Base-by-base conservation (phyloP, 1,284 basidiomycete species). In the Phylloporus sp. region DNA sequence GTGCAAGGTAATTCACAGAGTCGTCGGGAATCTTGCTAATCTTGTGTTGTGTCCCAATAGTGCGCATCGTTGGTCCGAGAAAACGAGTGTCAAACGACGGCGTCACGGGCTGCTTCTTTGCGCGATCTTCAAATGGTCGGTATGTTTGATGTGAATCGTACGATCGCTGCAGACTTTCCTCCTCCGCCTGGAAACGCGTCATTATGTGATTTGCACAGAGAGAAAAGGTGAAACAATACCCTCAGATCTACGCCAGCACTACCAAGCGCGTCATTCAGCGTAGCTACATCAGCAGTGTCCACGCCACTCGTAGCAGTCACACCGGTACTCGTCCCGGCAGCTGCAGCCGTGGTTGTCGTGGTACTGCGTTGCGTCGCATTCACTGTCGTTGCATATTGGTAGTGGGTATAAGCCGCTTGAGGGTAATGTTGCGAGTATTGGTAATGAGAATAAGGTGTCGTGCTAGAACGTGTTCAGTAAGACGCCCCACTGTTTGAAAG, bases 221-320 rank as follows among this genome's bases (percentile, higher is more conserved):
- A 17, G 41, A 20, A 64, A 52, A 5, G 14, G 43, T 29, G 49
- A 39, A 45, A 29, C 80, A 85, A n/a, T 73, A 93, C 93, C 75
- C 91, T 82, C 47, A 94, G 81, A 81, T 95, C 93, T 11, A 95
- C 91, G 20, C 93, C 93, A 19, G 93, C 92, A 74, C 91, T 93
- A 8, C 92, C 93, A 5, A 95, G 80, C 3, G 92, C 93, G 75
- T 95, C 93, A 67, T 93, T 94, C 58, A 95, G 75, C 7, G 90
- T 92, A 15, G 91, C 87, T 47, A 93, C 86, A 74, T 94, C 92
- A 2, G 89, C 81, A 6, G 87, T 90, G 70, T 92, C 90, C 62
- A 85, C 80, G 32, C 77, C 78, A 41, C 78, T 77, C 37, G 73
- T 76, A 41, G 71, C 67, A 19, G 75, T 68, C 25, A 75, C 66